These are phyloP conservation scores for Cymbopogon citratus DNA, from an alignment of 176 grass and related monocot species.

Conservation along the genomic window DNA sequence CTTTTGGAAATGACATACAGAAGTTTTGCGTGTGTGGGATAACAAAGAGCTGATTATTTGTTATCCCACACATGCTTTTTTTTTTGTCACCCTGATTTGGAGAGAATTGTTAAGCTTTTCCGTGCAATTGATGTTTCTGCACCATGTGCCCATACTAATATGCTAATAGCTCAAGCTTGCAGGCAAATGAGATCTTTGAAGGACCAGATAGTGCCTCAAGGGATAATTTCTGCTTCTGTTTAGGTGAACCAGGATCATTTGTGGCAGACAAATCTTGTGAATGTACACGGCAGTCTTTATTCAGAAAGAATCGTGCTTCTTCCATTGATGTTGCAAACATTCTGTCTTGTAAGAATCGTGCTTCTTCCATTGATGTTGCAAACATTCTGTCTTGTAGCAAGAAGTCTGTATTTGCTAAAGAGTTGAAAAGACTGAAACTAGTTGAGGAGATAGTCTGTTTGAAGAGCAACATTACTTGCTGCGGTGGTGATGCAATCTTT, in stretches of 20 bases:
- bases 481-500: slow-evolving; percentile 48
- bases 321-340: slow-evolving; percentile 38
- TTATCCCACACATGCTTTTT: slow-evolving; percentile 6
- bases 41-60: no score
- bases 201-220: slow-evolving; percentile 41
- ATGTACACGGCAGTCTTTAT: slow-evolving; percentile 43
- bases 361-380: slow-evolving; percentile 36
- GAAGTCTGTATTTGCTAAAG: slow-evolving; percentile 32
- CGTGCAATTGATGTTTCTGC: slow-evolving; percentile 35
- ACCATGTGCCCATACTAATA: slow-evolving; percentile 24
- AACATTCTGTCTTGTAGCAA: slow-evolving; percentile 43
- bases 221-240: slow-evolving; percentile 35
- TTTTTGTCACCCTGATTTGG: slow-evolving; percentile 34
- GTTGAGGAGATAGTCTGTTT: slow-evolving; percentile 65
- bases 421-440: slow-evolving; percentile 54
- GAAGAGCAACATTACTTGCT: slow-evolving; percentile 45
- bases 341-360: slow-evolving; percentile 38
- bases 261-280: slow-evolving; percentile 39
- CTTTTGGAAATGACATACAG: neutral
- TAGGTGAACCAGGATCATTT: slow-evolving; percentile 46
- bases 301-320: slow-evolving; percentile 52
- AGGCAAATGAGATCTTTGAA: slow-evolving; percentile 76
- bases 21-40: no score
- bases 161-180: slow-evolving; percentile 55
- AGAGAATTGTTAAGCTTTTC: slow-evolving; percentile 26